A percentile compares a stretch with the other conserved stretches of the same genome.
Conservation (phyloP, 2,329 filamentous ascomycete genomes). For the Madurella fahalii region DNA sequence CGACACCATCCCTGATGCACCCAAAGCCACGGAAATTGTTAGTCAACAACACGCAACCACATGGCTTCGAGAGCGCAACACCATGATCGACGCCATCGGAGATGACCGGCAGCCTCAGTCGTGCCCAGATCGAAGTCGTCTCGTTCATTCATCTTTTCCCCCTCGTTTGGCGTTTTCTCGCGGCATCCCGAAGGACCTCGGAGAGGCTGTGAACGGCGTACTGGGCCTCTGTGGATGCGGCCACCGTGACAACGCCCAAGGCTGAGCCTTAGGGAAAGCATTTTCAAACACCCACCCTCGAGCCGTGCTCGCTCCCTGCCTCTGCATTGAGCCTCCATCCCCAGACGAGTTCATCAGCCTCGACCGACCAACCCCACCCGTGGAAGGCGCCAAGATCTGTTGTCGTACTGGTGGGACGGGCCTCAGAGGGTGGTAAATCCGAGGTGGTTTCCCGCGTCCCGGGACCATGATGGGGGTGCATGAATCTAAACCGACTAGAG, state of each 20-base stretch:
- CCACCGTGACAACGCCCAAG: slow-evolving; percentile 16
- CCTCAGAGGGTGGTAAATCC: too few species aligned
- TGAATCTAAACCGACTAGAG: too few species aligned
- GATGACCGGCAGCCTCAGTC: neutral
- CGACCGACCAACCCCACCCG: too few species aligned
- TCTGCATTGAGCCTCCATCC: neutral
- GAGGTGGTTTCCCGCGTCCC: too few species aligned
- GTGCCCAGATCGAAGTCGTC: slow-evolving; percentile 6
- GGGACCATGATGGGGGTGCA: too few species aligned
- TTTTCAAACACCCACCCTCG: neutral
- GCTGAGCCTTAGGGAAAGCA: slow-evolving; percentile 12
- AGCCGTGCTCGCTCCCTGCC: neutral
- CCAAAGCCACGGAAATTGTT: too few species aligned
- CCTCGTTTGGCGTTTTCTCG: slow-evolving; percentile 28
- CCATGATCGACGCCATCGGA: neutral
- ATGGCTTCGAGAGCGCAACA: neutral
- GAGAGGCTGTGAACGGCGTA: slow-evolving; percentile 11
- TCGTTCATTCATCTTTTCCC: slow-evolving; percentile 8
- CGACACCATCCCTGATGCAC: too few species aligned
- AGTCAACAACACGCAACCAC: neutral
- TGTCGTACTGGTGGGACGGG: too few species aligned
- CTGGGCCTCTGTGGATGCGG: slow-evolving; percentile 15
- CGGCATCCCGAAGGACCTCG: neutral
- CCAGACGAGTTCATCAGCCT: too few species aligned
- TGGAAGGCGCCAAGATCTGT: too few species aligned